Base-by-base conservation (phyloP, 2,329 filamentous ascomycete genomes). In the Colletotrichum sojae region DNA sequence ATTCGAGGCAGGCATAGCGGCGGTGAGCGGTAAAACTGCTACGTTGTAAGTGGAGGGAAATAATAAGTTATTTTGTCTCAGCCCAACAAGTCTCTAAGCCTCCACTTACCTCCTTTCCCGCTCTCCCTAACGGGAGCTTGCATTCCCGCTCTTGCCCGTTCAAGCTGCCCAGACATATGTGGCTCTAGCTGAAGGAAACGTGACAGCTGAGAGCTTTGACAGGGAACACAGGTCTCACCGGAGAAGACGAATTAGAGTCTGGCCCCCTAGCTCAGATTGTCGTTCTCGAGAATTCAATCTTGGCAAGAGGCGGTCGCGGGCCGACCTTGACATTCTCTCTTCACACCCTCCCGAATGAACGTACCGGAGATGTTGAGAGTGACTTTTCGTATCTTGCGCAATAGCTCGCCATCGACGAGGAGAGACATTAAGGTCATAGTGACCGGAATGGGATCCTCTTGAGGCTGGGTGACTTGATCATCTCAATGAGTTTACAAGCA, bases 51-150 rank as follows among this genome's bases (percentile, higher is more conserved):
- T 25, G 39, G 36, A 27, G 27, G 25, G n/a, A 55, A 69, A 40
- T 45, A 46, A 25, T 46, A 56, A 25, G 36, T 18, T 61, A 45
- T 52, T 55, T 55, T 67, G 55, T 67, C 67, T 67, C 67, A 61
- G 63, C 56, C 67, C 15, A 4, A 12, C 5, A 54, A 36, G 55
- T 43, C 51, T 58, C 53, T 22, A 20, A 58, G 45, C 60, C 59
- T 43, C 60, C 53, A 64, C 59, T 53, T 61, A 43, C 67, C 61
- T 46, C 56, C 63, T 55, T 56, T 52, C 49, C 56, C 51, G 56
- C 52, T 48, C 43, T 56, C 25, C 31, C 45, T 45, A 52, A 52
- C 56, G 62, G 51, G 51, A 52, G 18, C 56, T 66, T 53, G 27
- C 49, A 45, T 48, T 22, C 31, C 36, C 13, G 13, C 15, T 45